Percentiles rank a stretch among this genome's conserved stretches.
These are phyloP conservation scores for Esteya vermicola DNA, from an alignment of 2,329 filamentous ascomycete genomes.

Conservation along the genomic window DNA sequence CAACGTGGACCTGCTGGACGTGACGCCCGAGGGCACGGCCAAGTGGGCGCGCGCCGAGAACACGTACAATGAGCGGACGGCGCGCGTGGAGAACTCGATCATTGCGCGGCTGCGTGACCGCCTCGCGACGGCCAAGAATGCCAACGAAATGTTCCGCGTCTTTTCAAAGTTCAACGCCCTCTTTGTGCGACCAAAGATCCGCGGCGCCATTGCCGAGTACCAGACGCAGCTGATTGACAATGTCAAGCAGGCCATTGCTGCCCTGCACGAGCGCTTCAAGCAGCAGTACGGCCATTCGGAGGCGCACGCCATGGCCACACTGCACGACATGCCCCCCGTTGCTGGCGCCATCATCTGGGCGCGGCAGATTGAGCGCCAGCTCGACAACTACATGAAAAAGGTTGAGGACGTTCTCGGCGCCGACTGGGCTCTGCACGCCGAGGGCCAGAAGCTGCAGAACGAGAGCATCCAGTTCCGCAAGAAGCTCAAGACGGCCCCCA, in stretches of 20 bases:
- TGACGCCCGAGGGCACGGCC: conserved; percentile 76
- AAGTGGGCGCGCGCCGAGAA: conserved; percentile 90
- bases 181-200: conserved; percentile 97
- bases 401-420: conserved; percentile 95
- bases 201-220: conserved; percentile 93
- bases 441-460: conserved; percentile 83
- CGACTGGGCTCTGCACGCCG: conserved; percentile 87
- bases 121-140: conserved; percentile 87
- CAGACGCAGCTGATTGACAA: conserved; percentile 97
- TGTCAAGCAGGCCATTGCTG: conserved; percentile 89
- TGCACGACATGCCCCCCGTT: conserved; percentile 88
- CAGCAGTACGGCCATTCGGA: conserved; percentile 98
- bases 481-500: conserved; percentile 85
- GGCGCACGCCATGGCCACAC: conserved; percentile 93
- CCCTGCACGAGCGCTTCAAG: conserved; percentile 92
- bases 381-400: conserved; percentile 95
- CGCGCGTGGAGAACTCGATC: conserved; percentile 95
- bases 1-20: conserved; percentile 89
- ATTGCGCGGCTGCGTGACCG: conserved; percentile 88
- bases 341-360: conserved; percentile 97
- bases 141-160: conserved; percentile 99
- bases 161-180: conserved; percentile 99
- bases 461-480: conserved; percentile 91
- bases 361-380: conserved; percentile 87
- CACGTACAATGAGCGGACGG: conserved; percentile 93